These are phyloP conservation scores for Phytophthora colocasiae DNA, from an alignment of 352 stramenopile genomes.

Conservation along the genomic window DNA sequence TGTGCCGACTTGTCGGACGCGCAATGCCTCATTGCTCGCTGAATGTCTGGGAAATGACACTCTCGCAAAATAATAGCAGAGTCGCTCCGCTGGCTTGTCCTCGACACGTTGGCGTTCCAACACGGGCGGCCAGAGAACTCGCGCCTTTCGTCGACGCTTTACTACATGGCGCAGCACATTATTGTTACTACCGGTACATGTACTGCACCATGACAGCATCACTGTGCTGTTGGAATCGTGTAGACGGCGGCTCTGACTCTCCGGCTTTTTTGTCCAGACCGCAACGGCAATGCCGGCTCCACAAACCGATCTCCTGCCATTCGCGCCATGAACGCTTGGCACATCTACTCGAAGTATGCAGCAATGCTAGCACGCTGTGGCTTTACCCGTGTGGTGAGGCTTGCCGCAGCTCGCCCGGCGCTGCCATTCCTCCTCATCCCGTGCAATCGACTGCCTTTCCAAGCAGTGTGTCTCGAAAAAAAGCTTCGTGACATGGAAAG, in stretches of 20 bases:
- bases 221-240: constrained; percentile 3
- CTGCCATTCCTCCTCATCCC: too few species aligned
- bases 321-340: background rate
- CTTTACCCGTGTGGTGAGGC: too few species aligned
- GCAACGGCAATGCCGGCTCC: too few species aligned
- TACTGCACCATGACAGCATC: background rate
- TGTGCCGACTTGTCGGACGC: too few species aligned
- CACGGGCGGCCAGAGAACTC: constrained; percentile 12
- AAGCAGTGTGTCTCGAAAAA: constrained; percentile 25
- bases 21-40: constrained; percentile 1
- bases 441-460: constrained; percentile 12
- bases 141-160: constrained; percentile 9
- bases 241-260: constrained; percentile 6
- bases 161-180: too few species aligned
- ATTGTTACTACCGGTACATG: too few species aligned
- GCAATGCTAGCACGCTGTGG: background rate
- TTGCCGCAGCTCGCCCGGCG: too few species aligned
- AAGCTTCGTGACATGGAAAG: constrained; percentile 10
- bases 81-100: constrained; percentile 20
- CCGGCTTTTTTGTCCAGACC: constrained; percentile 23
- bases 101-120: constrained; percentile 22
- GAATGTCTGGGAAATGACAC: background rate
- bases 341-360: too few species aligned
- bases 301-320: too few species aligned
- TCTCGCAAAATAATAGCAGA: too few species aligned